These are phyloP conservation scores for Fusarium neocosmosporiellum DNA, from an alignment of 2,329 filamentous ascomycete species.

Conservation along the genomic window DNA sequence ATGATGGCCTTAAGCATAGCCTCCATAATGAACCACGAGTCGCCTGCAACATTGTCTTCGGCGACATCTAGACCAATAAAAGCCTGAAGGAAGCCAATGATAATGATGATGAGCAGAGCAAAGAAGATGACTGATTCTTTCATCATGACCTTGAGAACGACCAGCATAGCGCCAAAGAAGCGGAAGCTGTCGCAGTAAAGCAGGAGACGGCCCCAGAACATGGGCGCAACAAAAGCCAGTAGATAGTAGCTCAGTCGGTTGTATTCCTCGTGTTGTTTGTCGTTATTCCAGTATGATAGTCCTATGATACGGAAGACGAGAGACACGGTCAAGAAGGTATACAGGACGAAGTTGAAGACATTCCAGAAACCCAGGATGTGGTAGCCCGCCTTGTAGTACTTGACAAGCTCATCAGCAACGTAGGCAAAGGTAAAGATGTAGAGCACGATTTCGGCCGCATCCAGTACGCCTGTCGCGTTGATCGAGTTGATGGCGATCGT, in stretches of 20 bases:
- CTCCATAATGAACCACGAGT: conserved; percentile 79
- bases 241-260: conserved; percentile 94
- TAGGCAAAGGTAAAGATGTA: conserved; percentile 95
- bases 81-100: conserved; percentile 89
- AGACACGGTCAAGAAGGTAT: conserved; percentile 80
- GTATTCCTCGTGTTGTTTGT: conserved; percentile 64
- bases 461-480: conserved; percentile 85
- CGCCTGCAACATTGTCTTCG: conserved; percentile 75
- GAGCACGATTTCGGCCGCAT: conserved; percentile 83
- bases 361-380: conserved; percentile 98
- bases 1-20: conserved; percentile 92
- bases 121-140: conserved; percentile 97
- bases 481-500: conserved; percentile 95
- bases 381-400: conserved; percentile 93
- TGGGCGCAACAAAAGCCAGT: conserved; percentile 89
- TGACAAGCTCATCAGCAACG: conserved; percentile 85
- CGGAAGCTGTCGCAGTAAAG: conserved; percentile 93
- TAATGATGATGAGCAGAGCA: conserved; percentile 84
- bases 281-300: conserved; percentile 68
- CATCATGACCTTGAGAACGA: conserved; percentile 96
- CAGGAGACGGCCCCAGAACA: conserved; percentile 96
- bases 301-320: conserved; percentile 84
- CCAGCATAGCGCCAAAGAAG: conserved; percentile 98
- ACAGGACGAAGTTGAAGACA: conserved; percentile 88
- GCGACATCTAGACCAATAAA: conserved; percentile 92